Evolutionary conservation across 306 rosid species (phyloP).

Genomic region (Cicer judaicum): DNA sequence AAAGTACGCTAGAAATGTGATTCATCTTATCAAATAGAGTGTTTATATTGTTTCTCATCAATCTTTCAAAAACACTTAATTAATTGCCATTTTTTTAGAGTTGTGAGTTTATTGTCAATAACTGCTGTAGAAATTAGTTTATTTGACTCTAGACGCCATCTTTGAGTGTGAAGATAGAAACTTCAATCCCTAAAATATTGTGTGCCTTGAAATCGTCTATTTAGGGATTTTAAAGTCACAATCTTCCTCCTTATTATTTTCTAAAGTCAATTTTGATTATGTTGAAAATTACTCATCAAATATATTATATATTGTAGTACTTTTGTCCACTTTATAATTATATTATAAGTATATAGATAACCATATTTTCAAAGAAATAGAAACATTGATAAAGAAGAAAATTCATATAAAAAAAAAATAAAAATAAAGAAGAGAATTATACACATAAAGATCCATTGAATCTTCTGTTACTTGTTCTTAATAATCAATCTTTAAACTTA

Average conservation of each 20-base stretch:
- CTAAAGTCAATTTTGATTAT: slow-evolving; percentile 45
- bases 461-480: no score
- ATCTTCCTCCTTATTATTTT: neutral
- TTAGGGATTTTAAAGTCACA: neutral
- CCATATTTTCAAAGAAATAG: no score
- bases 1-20: neutral
- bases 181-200: slow-evolving; percentile 1
- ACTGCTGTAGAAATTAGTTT: neutral
- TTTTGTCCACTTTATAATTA: no score
- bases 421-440: no score
- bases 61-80: slow-evolving; percentile 1
- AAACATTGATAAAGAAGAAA: no score
- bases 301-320: no score
- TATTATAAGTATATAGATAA: no score
- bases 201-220: slow-evolving; percentile 7
- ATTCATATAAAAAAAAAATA: no score
- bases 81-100: neutral
- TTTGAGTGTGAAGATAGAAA: neutral
- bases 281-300: slow-evolving; percentile 33
- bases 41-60: neutral
- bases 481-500: no score
- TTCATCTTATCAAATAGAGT: neutral
- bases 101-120: neutral
- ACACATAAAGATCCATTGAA: no score
- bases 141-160: slow-evolving; percentile 10